Evolutionary conservation across 1,284 basidiomycete genomes (phyloP).

Genomic region (Mycena citricolor): DNA sequence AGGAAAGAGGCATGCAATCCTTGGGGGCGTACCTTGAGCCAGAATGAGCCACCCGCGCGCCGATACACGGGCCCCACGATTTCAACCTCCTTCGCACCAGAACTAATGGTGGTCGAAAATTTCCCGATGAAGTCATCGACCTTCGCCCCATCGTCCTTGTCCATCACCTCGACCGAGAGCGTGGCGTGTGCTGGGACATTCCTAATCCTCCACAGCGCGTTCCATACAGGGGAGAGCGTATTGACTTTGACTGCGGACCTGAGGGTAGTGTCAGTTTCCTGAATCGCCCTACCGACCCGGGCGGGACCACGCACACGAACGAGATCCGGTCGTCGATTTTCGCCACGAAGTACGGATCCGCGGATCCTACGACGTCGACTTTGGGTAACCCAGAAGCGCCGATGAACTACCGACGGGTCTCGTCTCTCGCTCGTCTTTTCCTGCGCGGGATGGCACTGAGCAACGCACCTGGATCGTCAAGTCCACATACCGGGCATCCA

Average conservation of each 20-base stretch:
- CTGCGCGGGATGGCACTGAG: background rate
- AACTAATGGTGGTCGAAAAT: conserved; percentile 49
- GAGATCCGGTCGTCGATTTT: conserved; percentile 59
- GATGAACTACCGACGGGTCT: conserved; percentile 55
- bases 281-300: background rate
- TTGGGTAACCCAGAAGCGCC: conserved; percentile 65
- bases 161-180: conserved; percentile 56
- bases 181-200: conserved; percentile 66
- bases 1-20: background rate
- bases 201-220: conserved; percentile 68
- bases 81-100: conserved; percentile 61
- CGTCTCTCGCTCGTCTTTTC: background rate
- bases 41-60: conserved; percentile 58
- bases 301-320: conserved; percentile 51
- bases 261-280: background rate
- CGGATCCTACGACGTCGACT: conserved; percentile 66
- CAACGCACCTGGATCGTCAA: conserved; percentile 44
- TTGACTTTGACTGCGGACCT: conserved; percentile 66
- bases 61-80: conserved; percentile 53
- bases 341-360: conserved; percentile 73
- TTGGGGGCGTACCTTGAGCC: conserved; percentile 60
- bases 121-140: conserved; percentile 68
- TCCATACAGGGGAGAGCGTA: conserved; percentile 68
- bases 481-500: conserved; percentile 45
- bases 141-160: conserved; percentile 61